These are phyloP conservation scores for Butyriboletus loyo DNA, from an alignment of 768 basidiomycete genomes.

Conservation along the genomic window DNA sequence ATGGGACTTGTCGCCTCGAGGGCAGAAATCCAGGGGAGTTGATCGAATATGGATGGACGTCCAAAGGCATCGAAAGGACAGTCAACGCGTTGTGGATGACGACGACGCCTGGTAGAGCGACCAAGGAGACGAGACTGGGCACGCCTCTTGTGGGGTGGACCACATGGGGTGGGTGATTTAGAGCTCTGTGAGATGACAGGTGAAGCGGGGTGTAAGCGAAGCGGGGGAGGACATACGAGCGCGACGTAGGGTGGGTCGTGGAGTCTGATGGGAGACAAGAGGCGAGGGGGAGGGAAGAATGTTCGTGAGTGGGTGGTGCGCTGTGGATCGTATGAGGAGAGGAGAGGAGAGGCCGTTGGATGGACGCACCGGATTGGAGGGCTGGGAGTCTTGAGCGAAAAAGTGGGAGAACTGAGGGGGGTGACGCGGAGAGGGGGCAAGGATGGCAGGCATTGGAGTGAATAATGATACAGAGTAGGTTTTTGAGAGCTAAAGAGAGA, in stretches of 20 bases:
- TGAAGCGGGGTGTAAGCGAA: constrained; percentile 2
- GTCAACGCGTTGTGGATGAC: constrained; percentile 41
- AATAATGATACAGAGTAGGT: constrained; percentile 34
- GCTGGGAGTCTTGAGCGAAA: constrained; percentile 2
- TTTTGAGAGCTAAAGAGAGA: constrained; percentile 27
- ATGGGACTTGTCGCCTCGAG: constrained; percentile 47
- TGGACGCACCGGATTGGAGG: constrained; percentile 2
- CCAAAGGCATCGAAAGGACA: constrained; percentile 36
- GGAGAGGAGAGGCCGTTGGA: neutral
- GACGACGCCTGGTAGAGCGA: constrained; percentile 42
- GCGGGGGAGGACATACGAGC: constrained; percentile 13
- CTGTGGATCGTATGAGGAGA: constrained; percentile 16
- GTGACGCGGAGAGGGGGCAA: constrained; percentile 39
- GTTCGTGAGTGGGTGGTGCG: constrained; percentile 20
- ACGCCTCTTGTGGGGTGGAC: constrained; percentile 36
- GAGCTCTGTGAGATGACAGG: constrained; percentile 30
- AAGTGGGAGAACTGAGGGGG: constrained; percentile 20
- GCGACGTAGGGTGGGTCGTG: constrained; percentile 25
- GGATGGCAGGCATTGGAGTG: constrained; percentile 39
- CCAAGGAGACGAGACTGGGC: constrained; percentile 30
- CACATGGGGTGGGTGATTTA: constrained; percentile 39
- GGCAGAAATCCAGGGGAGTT: constrained; percentile 65
- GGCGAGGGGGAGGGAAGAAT: constrained; percentile 30
- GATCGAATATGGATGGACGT: constrained; percentile 48
- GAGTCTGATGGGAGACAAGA: constrained; percentile 39